Evolutionary conservation across 805 yeast species (phyloP), one percentile per base, ranked within the genome.

Genomic region (Saccharomycopsis oosterbeekiorum): DNA sequence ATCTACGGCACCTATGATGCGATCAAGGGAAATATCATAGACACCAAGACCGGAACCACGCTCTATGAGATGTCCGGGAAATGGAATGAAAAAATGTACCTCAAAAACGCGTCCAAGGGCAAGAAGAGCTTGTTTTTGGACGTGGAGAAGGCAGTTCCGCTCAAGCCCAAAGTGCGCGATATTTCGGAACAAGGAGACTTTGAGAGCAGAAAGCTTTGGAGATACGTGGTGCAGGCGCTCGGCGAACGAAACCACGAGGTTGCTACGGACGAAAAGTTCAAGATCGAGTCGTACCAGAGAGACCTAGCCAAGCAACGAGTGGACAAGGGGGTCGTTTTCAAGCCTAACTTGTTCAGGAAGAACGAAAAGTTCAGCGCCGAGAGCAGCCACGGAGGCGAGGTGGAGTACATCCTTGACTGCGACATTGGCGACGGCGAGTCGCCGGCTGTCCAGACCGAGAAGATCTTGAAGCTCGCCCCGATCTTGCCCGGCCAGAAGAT

Each of bases 1-100:
- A 88, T 94, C 53, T 81, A 92, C 24, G 99, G 99, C 21, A 82
- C 93, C 2, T 94, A 93, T 73, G 96, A 94, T 71, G 88, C 88
- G 8, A 88, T 94, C 65, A 86, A 83, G 67, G 99, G 98, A 59
- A 73, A 71, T 4, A 78, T 92, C 59, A 83, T 80, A 69, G 79
- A 81, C 57, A 73, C 78, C 1, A 84, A 83, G 21, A 73, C 78
- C 1, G 84, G 83, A 21, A 83, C 86, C 66, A 76, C 76, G 1
- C 71, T 85, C 41, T 90, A 76, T 69, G 88, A 83, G 66, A 77
- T 93, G 43, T 68, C 86, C 11, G 99, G 99, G 14, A 93, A 94
- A 73, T 94, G 99, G 99, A 90, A 91, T 73, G 97, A 86, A 64
- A 76, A 84, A 1, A 85, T 94, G 81, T 80, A 84, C 60, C 81